Percentiles rank a stretch among this genome's conserved stretches.
Evolutionary conservation across 345 rosid genomes (phyloP).

Genomic region (Linum lewisii): DNA sequence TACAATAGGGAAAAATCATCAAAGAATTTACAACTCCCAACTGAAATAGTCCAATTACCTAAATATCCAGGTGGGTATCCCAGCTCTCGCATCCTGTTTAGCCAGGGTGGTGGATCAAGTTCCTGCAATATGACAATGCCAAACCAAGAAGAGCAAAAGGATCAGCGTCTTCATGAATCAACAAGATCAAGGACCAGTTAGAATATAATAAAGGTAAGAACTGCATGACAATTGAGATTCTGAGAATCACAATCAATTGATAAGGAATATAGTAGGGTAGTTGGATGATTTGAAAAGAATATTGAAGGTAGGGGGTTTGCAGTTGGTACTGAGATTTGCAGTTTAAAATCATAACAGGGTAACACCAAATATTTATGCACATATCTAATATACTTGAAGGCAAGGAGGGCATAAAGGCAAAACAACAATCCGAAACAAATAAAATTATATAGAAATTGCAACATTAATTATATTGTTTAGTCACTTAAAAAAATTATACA

Average conservation of each 20-base stretch:
- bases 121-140: constrained; percentile 35
- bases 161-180: neutral
- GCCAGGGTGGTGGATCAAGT: constrained; percentile 99
- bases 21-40: neutral
- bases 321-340: too few relatives aligned
- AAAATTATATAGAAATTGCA: neutral
- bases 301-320: too few relatives aligned
- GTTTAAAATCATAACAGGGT: too few relatives aligned
- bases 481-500: neutral
- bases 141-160: neutral
- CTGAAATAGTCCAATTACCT: constrained; percentile 29
- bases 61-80: constrained; percentile 96
- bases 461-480: neutral
- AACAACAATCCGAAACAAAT: constrained; percentile 4
- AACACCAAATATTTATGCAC: too few relatives aligned
- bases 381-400: too few relatives aligned
- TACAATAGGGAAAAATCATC: neutral
- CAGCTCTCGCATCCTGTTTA: constrained; percentile 85
- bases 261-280: too few relatives aligned
- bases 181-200: neutral
- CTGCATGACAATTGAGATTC: too few relatives aligned
- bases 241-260: too few relatives aligned
- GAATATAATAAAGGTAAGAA: too few relatives aligned
- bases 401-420: too few relatives aligned
- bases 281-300: too few relatives aligned